These are phyloP conservation scores for Starmerella scarabaei DNA, from an alignment of 805 yeast genomes.

Conservation along the genomic window DNA sequence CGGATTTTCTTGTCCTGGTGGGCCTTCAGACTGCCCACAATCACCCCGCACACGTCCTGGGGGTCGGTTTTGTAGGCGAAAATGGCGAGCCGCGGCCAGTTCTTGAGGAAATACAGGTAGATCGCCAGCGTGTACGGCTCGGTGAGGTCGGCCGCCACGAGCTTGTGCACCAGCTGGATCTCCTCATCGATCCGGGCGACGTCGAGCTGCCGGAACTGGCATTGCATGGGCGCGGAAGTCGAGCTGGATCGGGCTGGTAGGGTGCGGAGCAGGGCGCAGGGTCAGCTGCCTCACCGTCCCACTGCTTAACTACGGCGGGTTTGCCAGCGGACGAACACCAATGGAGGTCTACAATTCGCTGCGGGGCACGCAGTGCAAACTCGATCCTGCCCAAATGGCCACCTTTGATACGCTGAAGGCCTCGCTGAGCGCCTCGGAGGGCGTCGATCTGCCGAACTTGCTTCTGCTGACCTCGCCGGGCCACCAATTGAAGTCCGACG, in stretches of 20 bases:
- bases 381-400: slow-evolving; percentile 18
- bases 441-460: slow-evolving; percentile 20
- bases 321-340: too few species aligned
- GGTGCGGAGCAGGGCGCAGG: too few species aligned
- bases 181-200: slow-evolving; percentile 23
- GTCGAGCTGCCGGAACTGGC: slow-evolving; percentile 16
- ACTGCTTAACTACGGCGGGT: too few species aligned
- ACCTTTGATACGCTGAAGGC: slow-evolving; percentile 19
- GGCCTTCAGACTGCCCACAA: slow-evolving; percentile 66
- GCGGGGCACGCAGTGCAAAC: slow-evolving; percentile 18
- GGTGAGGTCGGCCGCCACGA: slow-evolving; percentile 63
- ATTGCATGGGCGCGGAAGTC: too few species aligned
- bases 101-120: slow-evolving; percentile 74
- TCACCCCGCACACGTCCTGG: slow-evolving; percentile 48
- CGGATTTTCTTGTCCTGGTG: slow-evolving; percentile 63
- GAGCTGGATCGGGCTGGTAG: too few species aligned
- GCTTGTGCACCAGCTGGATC: slow-evolving; percentile 27
- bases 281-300: too few species aligned
- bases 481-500: slow-evolving; percentile 20
- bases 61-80: slow-evolving; percentile 30
- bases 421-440: slow-evolving; percentile 12
- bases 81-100: slow-evolving; percentile 79
- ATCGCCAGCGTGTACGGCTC: slow-evolving; percentile 94
- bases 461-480: slow-evolving; percentile 24
- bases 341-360: slow-evolving; percentile 23